Percentiles rank a stretch among this genome's conserved stretches.
Evolutionary conservation across 257 asterid genomes (phyloP).

Genomic region (Nemophila menziesii): DNA sequence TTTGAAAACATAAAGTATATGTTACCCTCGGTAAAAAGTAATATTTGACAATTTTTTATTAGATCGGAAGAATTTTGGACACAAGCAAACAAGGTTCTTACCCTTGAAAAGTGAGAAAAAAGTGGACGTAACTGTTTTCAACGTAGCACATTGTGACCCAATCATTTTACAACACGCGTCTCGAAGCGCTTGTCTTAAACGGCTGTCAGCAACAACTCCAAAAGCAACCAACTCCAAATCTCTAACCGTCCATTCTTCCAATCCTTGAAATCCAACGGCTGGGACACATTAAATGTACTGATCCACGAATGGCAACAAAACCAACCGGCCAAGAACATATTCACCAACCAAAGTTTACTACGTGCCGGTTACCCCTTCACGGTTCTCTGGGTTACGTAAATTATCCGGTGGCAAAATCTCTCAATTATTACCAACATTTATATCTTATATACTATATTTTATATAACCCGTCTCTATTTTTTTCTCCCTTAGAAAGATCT

Average conservation of each 20-base stretch:
- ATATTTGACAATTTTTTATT: too few species aligned
- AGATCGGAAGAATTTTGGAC: not conserved
- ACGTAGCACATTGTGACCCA: slow-evolving; percentile 4
- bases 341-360: slow-evolving; percentile 4
- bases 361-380: slow-evolving; percentile 9
- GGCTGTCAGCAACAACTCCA: slow-evolving; percentile 13
- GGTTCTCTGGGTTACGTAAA: not conserved
- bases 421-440: not conserved
- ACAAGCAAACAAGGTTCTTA: not conserved
- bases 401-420: slow-evolving; percentile 16
- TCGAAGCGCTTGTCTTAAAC: slow-evolving; percentile 2
- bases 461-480: not conserved
- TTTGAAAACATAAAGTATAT: too few species aligned
- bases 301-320: not conserved
- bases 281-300: not conserved
- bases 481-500: not conserved
- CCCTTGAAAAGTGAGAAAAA: not conserved
- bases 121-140: not conserved
- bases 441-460: not conserved
- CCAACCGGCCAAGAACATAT: slow-evolving; percentile 10
- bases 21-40: too few species aligned
- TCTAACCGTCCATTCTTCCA: not conserved
- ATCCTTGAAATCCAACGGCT: slow-evolving; percentile 5
- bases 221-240: not conserved
- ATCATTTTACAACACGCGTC: slow-evolving; percentile 4